Percentiles rank a stretch among this genome's conserved stretches.
phyloP scores from a whole-genome alignment of 176 grass and related monocot genomes.

The Zoysia pacifica region DNA sequence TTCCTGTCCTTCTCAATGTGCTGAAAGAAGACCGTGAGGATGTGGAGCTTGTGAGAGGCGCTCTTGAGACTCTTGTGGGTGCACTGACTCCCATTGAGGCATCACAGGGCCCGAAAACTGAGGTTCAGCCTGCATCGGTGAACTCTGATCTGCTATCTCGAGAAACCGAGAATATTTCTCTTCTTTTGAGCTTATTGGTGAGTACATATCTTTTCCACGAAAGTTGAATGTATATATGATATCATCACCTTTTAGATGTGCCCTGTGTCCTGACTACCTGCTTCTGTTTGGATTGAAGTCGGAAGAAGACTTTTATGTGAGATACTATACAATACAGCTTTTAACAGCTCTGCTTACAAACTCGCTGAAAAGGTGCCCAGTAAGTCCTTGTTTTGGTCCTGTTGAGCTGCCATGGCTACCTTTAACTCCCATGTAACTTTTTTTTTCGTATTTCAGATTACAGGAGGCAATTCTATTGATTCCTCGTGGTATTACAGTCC shows the following conservation, averaged over 20 bases:
- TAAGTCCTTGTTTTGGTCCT: slow-evolving; percentile 42
- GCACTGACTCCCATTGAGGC: slow-evolving; percentile 79
- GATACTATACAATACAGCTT: slow-evolving; percentile 98
- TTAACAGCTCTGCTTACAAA: slow-evolving; percentile 92
- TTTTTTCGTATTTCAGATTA: slow-evolving; percentile 66
- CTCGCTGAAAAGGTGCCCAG: slow-evolving; percentile 86
- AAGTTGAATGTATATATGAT: slow-evolving; percentile 3
- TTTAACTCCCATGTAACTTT: slow-evolving; percentile 33
- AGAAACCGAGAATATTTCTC: slow-evolving; percentile 90
- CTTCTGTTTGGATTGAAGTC: slow-evolving; percentile 61
- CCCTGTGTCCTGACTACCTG: slow-evolving; percentile 15
- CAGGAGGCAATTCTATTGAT: slow-evolving; percentile 97
- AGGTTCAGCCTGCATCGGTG: slow-evolving; percentile 79
- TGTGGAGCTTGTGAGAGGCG: slow-evolving; percentile 88
- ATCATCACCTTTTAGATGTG: slow-evolving; percentile 16
- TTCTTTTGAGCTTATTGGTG: slow-evolving; percentile 92
- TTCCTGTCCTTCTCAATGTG: slow-evolving; percentile 85
- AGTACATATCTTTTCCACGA: slow-evolving; percentile 33
- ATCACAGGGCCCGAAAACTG: slow-evolving; percentile 62
- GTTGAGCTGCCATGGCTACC: slow-evolving; percentile 18
- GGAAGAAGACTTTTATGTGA: slow-evolving; percentile 98
- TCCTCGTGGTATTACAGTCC: slow-evolving; percentile 93
- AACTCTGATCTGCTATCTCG: slow-evolving; percentile 94
- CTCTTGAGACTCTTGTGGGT: slow-evolving; percentile 85
- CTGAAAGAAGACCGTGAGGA: slow-evolving; percentile 92